Conservation (phyloP, 2,329 filamentous ascomycete genomes). For the Hypoxylon sp. region DNA sequence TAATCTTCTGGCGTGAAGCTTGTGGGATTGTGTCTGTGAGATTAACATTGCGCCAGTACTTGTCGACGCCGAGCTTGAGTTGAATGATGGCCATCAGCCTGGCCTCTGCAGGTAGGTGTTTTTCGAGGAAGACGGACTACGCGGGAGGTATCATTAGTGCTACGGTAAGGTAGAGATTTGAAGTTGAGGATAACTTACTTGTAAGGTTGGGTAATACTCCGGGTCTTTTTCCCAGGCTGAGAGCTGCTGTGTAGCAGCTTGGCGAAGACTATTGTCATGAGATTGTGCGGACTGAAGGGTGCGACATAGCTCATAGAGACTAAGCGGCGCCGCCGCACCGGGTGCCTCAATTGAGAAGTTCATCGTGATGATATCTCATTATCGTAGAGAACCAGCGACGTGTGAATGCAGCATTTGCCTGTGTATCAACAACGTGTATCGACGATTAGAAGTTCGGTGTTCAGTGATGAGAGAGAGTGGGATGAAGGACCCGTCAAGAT, state of each 20-base stretch:
- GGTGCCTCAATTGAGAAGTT: constrained; percentile 81
- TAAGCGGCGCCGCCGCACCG: constrained; percentile 82
- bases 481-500: too few relatives aligned
- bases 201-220: constrained; percentile 76
- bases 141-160: constrained; percentile 11
- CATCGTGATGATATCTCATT: constrained; percentile 60
- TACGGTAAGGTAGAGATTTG: background rate
- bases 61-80: constrained; percentile 96
- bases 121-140: constrained; percentile 84
- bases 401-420: background rate
- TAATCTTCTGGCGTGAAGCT: constrained; percentile 82
- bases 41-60: constrained; percentile 78
- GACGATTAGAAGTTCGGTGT: background rate
- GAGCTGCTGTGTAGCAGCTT: constrained; percentile 78
- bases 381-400: background rate
- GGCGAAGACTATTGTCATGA: constrained; percentile 70
- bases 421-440: background rate
- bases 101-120: constrained; percentile 78
- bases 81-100: constrained; percentile 93
- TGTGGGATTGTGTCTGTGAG: constrained; percentile 73
- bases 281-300: constrained; percentile 74
- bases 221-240: constrained; percentile 76
- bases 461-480: constrained; percentile 11
- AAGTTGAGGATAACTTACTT: constrained; percentile 61
- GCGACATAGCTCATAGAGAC: constrained; percentile 71